These are phyloP conservation scores for Pseudophaeomoniella oleicola DNA, from an alignment of 2,329 filamentous ascomycete genomes.

Conservation along the genomic window DNA sequence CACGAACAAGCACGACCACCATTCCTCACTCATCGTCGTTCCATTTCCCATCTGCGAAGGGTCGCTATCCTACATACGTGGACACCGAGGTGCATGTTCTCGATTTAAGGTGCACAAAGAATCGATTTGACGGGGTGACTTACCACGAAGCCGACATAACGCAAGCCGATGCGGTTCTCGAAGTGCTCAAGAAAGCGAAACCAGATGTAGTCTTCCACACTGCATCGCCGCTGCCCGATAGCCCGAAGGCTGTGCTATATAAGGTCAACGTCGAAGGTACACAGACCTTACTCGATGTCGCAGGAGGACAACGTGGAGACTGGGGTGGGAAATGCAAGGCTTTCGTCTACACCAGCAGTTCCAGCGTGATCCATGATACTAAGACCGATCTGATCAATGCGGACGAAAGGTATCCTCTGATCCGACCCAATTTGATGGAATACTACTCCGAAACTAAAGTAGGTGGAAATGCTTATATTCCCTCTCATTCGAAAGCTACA, in stretches of 20 bases:
- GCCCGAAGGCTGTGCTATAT: slow-evolving; percentile 47
- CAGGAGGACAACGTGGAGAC: slow-evolving; percentile 49
- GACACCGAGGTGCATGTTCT: slow-evolving; percentile 49
- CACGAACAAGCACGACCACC: slow-evolving; percentile 17
- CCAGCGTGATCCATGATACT: slow-evolving; percentile 77
- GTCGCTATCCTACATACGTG: slow-evolving; percentile 25
- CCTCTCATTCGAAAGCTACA: not conserved
- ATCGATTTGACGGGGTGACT: slow-evolving; percentile 45
- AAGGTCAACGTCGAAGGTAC: slow-evolving; percentile 86
- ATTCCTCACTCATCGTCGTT: slow-evolving; percentile 20
- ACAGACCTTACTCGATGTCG: slow-evolving; percentile 49
- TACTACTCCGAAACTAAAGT: slow-evolving; percentile 91
- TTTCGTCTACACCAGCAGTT: slow-evolving; percentile 82
- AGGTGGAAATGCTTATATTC: slow-evolving; percentile 5
- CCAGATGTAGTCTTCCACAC: slow-evolving; percentile 87
- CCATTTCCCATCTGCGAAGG: slow-evolving; percentile 20
- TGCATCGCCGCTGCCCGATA: slow-evolving; percentile 51
- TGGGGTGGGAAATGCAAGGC: slow-evolving; percentile 51
- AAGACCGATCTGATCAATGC: slow-evolving; percentile 65
- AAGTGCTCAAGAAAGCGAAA: slow-evolving; percentile 49
- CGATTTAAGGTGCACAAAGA: slow-evolving; percentile 56
- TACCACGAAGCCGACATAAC: slow-evolving; percentile 74
- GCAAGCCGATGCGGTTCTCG: slow-evolving; percentile 43
- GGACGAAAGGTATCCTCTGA: slow-evolving; percentile 67
- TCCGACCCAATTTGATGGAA: slow-evolving; percentile 53